phyloP scores from a whole-genome alignment of 352 stramenopile genomes.

The Globisporangium radiosum region DNA sequence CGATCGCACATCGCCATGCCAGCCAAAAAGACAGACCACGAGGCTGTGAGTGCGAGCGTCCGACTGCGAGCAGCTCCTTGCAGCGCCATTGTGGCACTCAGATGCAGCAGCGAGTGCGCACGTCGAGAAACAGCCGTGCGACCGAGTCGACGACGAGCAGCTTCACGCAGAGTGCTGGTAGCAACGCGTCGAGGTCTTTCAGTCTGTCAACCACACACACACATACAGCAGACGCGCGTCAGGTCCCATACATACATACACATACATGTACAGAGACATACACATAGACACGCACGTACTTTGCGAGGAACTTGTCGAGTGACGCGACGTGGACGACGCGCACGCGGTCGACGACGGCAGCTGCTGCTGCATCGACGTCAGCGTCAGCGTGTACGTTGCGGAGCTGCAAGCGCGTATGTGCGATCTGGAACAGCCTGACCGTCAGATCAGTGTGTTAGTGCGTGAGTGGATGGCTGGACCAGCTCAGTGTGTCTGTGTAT shows the following conservation, averaged over 20 bases:
- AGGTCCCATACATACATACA: no score
- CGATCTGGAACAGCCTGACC: conserved; percentile 44
- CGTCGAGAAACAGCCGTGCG: conserved; percentile 51
- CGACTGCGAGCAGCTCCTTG: no score
- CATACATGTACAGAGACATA: no score
- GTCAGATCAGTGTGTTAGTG: not conserved
- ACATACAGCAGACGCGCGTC: no score
- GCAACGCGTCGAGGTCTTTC: conserved; percentile 40
- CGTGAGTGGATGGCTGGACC: not conserved
- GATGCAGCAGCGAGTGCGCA: conserved; percentile 7
- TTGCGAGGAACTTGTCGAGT: conserved; percentile 31
- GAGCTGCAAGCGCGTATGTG: conserved; percentile 22
- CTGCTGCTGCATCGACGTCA: conserved; percentile 16
- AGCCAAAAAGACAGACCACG: no score
- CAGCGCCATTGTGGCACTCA: not conserved
- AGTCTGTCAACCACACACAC: conserved; percentile 23
- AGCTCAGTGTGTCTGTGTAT: no score
- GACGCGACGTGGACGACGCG: conserved; percentile 33
- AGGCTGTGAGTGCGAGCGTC: no score
- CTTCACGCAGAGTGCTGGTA: conserved; percentile 41
- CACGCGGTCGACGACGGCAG: conserved; percentile 33
- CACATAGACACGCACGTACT: conserved; percentile 17
- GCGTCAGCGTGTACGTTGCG: conserved; percentile 10
- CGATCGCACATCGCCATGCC: no score
- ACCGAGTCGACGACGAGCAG: conserved; percentile 76